phyloP scores from a whole-genome alignment of 257 asterid species.

The Lycium ferocissimum region DNA sequence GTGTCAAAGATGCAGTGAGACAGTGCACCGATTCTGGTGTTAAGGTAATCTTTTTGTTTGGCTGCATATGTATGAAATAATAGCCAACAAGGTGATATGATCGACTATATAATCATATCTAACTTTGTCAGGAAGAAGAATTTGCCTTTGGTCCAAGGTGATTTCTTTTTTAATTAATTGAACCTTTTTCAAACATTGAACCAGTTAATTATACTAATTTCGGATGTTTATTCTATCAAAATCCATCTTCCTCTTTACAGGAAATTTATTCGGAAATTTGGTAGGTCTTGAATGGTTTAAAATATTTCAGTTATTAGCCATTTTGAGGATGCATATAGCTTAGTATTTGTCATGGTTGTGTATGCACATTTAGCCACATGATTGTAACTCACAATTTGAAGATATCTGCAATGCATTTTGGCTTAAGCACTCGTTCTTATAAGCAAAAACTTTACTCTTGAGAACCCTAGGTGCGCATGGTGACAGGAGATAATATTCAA shows the following conservation, averaged over 20 bases:
- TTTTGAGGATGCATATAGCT: background rate
- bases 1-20: slow-evolving; percentile 90
- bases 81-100: slow-evolving; percentile 17
- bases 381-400: slow-evolving; percentile 18
- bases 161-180: slow-evolving; percentile 3
- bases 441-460: slow-evolving; percentile 25
- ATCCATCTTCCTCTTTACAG: background rate
- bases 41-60: slow-evolving; percentile 59
- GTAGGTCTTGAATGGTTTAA: slow-evolving; percentile 4
- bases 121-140: background rate
- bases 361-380: slow-evolving; percentile 3
- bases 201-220: background rate
- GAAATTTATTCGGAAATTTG: background rate
- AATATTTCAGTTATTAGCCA: slow-evolving; percentile 14
- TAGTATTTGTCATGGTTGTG: slow-evolving; percentile 13
- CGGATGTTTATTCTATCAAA: slow-evolving; percentile 10
- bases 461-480: slow-evolving; percentile 84
- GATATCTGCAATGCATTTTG: background rate
- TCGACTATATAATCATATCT: slow-evolving; percentile 1
- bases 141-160: slow-evolving; percentile 16
- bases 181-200: slow-evolving; percentile 21
- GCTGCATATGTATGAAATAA: background rate
- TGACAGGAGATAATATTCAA: slow-evolving; percentile 92
- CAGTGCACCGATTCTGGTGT: slow-evolving; percentile 89
- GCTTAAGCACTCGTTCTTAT: slow-evolving; percentile 7